Base-by-base conservation (phyloP, 768 basidiomycete genomes). In the Mrakia hoshinonis region DNA sequence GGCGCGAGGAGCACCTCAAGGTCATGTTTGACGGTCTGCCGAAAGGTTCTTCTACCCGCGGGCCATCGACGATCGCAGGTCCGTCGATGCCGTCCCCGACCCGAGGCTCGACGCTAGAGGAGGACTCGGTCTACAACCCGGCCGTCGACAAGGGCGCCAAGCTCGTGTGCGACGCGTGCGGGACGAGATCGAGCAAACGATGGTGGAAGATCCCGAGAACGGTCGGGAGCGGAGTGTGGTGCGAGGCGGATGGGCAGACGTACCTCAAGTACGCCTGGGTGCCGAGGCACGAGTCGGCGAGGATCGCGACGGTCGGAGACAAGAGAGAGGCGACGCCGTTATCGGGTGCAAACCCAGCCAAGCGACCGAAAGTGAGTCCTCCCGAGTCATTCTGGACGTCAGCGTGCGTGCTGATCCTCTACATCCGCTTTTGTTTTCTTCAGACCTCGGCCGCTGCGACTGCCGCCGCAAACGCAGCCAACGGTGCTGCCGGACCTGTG, bases 131-230 rank as follows among this genome's bases (percentile, higher is more conserved):
- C 26, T 48, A 60, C 43, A 47, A 39, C 22, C 39, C 52, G 13
- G 52, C 24, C 2, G 54, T 29, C 24, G 26, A 47, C 36, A 61
- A 61, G 29, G 55, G 55, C 2, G 54, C 22, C 2, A 24, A 51
- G 31, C 36, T 69, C 60, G 10, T 70, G 49, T 61, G 61, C 62
- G 63, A 61, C 11, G 48, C 69, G 4, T 70, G 69, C 20, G n/a
- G 29, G 6, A 52, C 48, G 34, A 54, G 10, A 29, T n/a, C 26
- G 38, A 51, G 61, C 22, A 38, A 31, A 29, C 62, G 69, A 7
- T 70, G 69, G 69, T 70, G 69, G 69, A 70, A 60, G 69, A 70
- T 70, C n/a, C 58, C 61, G 29, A 26, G 60, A 15, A 47, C 58
- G 63, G 69, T 52, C 69, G 51, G 43, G 29, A 29, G 39, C 12